Base-by-base conservation (phyloP, 257 asterid genomes). In the Mitragyna speciosa region DNA sequence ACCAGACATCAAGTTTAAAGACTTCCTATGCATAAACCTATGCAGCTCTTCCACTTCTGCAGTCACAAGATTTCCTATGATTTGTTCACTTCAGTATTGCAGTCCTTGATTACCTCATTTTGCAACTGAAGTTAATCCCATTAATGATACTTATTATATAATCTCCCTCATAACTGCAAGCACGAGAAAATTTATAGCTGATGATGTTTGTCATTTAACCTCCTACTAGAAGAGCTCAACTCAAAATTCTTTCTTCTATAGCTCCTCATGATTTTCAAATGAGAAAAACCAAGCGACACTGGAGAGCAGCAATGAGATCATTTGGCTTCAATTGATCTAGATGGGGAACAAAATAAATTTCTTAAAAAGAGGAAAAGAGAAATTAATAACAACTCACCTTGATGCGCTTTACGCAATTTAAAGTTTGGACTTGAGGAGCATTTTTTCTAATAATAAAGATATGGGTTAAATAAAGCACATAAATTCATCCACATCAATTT, bases 391-490 rank as follows among this genome's bases (percentile, higher is more conserved):
- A 67, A 64, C 81, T 78, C 31, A 75, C 87, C 73, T 79, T 81
- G 33, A 33, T 28, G 67, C 70, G 51, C 61, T 63, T 72, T 76
- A 30, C n/a, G 52, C 76, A 20, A 77, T 30, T 26, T n/a, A 65
- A 69, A 81, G 70, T 43, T 52, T 67, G 85, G 41, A 59, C 77
- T 79, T 24, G 74, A 72, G 84, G 76, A 82, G 77, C 11, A 43
- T 72, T 66, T 45, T 33, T 78, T 79, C 87, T 78, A 59, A 52
- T 39, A 58, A 61, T 59, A 4, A 22, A 68, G 26, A 67, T 11
- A 63, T 58, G 33, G 24, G 30, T 75, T 39, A 73, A 58, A 26
- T 76, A 63, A 54, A 31, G 43, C 43, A 75, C 67, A 31, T 6
- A 45, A 15, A 56, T 56, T n/a, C 47, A 17, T 70, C 24, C n/a